A percentile compares a stretch with the other conserved stretches of the same genome.
Evolutionary conservation across 495 filamentous ascomycete genomes (phyloP).

Genomic region (Tuber magnatum): DNA sequence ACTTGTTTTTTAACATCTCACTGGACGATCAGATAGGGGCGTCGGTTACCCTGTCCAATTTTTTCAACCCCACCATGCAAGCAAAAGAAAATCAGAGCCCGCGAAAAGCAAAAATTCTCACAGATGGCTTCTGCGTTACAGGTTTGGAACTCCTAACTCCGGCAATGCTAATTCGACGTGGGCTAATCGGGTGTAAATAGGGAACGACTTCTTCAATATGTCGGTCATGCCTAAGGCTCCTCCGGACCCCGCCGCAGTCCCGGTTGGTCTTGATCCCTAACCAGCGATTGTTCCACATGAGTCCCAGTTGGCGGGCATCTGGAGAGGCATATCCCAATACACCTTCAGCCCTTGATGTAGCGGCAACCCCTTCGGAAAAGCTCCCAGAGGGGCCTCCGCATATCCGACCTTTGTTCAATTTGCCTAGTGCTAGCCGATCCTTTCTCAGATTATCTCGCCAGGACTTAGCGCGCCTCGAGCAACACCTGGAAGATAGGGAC

Average conservation of each 20-base stretch:
- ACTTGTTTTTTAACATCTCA: background rate
- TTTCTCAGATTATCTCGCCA: background rate
- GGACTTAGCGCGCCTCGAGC: background rate
- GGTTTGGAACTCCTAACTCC: background rate
- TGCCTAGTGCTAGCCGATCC: background rate
- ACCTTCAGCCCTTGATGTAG: background rate
- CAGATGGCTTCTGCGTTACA: background rate
- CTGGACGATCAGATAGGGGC: background rate
- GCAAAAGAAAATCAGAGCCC: background rate
- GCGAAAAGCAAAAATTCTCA: background rate
- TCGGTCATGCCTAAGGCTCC: conserved; percentile 19
- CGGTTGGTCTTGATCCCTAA: background rate
- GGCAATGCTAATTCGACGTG: background rate
- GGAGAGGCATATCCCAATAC: background rate
- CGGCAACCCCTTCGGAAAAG: background rate
- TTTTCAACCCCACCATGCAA: background rate
- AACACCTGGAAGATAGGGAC: conserved; percentile 7
- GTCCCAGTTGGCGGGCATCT: background rate
- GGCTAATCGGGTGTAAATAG: background rate
- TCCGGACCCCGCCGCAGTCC: conserved; percentile 4
- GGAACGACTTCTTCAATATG: conserved; percentile 14
- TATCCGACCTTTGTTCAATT: background rate
- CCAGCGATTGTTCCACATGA: conserved; percentile 12
- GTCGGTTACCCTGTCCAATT: background rate
- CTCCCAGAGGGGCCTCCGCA: background rate